Base-by-base conservation (phyloP, 1,284 basidiomycete species). In the Exobasidium rhododendri region DNA sequence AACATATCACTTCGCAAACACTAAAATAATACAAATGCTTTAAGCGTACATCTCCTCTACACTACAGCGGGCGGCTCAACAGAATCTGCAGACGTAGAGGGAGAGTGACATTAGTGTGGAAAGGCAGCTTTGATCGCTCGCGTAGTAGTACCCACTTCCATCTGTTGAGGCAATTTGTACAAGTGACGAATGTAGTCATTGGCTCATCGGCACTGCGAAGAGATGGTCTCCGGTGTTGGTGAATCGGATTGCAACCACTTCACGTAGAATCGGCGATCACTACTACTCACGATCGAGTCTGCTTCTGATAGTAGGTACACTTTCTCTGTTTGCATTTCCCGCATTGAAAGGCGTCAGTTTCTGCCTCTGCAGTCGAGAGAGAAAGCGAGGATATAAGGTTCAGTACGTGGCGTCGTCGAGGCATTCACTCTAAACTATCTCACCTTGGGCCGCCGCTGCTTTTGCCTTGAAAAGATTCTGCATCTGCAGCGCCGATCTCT, bases 281-380 rank as follows among this genome's bases (percentile, higher is more conserved):
- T n/a, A 40, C 35, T 40, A 40, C 35, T 40, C 35, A 40, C 26
- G n/a, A 20, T 14, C 77, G 58, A 10, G 77, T 79, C 56, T 65
- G 76, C 71, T 78, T 78, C 65, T 79, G 75, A 59, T 76, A 79
- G 59, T 79, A 79, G 35, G 72, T 62, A 40, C 69, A 72, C 64
- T 77, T 78, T 26, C 74, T 58, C 65, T 78, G 70, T 63, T 79
- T 76, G 86, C 94, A 99, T 72, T 91, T 86, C 20, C 87, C 85
- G 77, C 96, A 99, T 80, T 97, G 92, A 89, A 99, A 99, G 1
- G 92, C 92, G 71, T 94, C 92, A 0, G 96, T 99, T 81, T 98
- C 94, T 14, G 94, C 94, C 81, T 84, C 81, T 40, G 35, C 17
- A 40, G 10, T 7, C 17, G 35, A 10, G 7, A 17, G 35, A 40